phyloP scores from a whole-genome alignment of 2,329 filamentous ascomycete genomes.

The Tolypocladium guangdongense region DNA sequence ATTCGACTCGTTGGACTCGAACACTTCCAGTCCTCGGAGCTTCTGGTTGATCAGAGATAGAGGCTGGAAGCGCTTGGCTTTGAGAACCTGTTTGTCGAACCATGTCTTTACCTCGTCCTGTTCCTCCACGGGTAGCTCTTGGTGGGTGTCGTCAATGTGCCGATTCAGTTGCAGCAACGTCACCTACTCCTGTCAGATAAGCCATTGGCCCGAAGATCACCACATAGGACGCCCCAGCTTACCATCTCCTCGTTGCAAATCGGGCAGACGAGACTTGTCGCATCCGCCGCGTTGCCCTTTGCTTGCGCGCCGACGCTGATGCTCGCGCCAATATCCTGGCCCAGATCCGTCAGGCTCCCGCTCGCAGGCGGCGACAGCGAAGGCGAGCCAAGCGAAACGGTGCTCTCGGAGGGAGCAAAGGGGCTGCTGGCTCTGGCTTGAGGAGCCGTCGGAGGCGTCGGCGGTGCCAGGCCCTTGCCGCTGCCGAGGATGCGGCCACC shows the following conservation, averaged over 20 bases:
- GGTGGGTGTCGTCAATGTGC: constrained; percentile 77
- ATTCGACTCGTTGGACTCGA: constrained; percentile 74
- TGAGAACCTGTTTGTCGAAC: constrained; percentile 91
- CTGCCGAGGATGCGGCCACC: constrained; percentile 85
- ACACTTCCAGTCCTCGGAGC: constrained; percentile 81
- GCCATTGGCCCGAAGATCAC: neutral
- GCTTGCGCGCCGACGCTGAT: constrained; percentile 55
- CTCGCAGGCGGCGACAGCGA: constrained; percentile 48
- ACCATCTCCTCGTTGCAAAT: constrained; percentile 99
- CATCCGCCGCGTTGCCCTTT: constrained; percentile 34
- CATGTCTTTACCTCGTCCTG: constrained; percentile 95
- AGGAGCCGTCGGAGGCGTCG: constrained; percentile 29
- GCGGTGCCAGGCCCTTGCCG: constrained; percentile 69
- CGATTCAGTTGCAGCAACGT: constrained; percentile 86
- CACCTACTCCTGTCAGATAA: constrained; percentile 40
- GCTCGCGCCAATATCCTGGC: constrained; percentile 71
- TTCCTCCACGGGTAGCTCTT: constrained; percentile 76
- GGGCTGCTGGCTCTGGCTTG: constrained; percentile 37
- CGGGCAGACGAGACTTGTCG: constrained; percentile 74
- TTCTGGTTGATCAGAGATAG: constrained; percentile 89
- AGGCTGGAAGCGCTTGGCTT: constrained; percentile 87
- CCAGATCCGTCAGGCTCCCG: constrained; percentile 55
- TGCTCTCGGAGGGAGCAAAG: constrained; percentile 54
- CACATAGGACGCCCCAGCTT: constrained; percentile 12
- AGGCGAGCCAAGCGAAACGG: constrained; percentile 65